phyloP scores from a whole-genome alignment of 106 monocot species.

The Acanthochlamys bracteata region DNA sequence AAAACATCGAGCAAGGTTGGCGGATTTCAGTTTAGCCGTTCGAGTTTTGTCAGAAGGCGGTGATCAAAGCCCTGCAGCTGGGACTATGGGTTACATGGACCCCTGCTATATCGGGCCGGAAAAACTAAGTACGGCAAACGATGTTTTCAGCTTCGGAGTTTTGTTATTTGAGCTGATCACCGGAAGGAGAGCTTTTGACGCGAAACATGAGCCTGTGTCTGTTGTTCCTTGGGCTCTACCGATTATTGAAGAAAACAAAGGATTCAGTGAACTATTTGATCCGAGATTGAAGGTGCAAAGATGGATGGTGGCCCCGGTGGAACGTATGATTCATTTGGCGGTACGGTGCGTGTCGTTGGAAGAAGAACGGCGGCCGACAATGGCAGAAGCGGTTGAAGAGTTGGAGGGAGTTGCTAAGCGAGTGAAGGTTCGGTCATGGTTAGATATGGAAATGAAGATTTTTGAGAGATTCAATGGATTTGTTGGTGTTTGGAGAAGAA shows the following conservation, averaged over 20 bases:
- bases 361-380: conserved; percentile 37
- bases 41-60: neutral
- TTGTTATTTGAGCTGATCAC: conserved; percentile 68
- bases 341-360: conserved; percentile 39
- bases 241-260: conserved; percentile 14
- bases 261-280: conserved; percentile 26
- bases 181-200: conserved; percentile 49
- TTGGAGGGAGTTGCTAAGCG: conserved; percentile 8
- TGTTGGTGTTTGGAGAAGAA: conserved; percentile 28
- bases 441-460: neutral
- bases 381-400: conserved; percentile 58
- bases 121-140: conserved; percentile 38
- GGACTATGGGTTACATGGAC: conserved; percentile 85
- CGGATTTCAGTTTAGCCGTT: conserved; percentile 80
- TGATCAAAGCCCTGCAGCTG: conserved; percentile 32
- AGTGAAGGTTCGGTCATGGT: neutral
- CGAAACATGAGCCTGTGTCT: conserved; percentile 26
- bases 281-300: conserved; percentile 19
- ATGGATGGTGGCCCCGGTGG: conserved; percentile 13
- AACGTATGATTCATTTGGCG: conserved; percentile 29
- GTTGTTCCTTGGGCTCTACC: conserved; percentile 57
- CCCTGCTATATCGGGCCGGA: conserved; percentile 47
- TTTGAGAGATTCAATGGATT: neutral
- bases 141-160: conserved; percentile 92
- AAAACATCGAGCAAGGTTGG: conserved; percentile 42